Conservation (phyloP, 1,284 basidiomycete genomes). For the Sparassis latifolia region DNA sequence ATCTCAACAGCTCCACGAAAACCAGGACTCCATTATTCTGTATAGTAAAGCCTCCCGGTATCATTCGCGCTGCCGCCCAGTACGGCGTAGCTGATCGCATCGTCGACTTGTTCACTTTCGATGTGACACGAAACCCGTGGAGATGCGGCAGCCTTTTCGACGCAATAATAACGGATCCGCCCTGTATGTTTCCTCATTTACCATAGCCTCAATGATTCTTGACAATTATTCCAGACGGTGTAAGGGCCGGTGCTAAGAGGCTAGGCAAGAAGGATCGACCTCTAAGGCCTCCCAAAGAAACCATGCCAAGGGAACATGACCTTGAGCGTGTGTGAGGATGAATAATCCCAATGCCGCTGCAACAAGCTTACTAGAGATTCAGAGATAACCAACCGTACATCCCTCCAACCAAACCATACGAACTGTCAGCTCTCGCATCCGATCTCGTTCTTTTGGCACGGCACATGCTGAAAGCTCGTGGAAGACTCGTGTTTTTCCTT, state of each 20-base stretch:
- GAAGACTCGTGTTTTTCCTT: constrained; percentile 92
- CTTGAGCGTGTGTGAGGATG: too few species aligned
- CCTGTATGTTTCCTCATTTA: constrained; percentile 49
- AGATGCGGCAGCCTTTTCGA: constrained; percentile 87
- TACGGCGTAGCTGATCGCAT: constrained; percentile 78
- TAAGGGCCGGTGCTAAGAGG: constrained; percentile 93
- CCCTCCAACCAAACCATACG: constrained; percentile 89
- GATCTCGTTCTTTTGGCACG: constrained; percentile 84
- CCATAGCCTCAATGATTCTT: background rate
- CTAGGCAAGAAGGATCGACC: constrained; percentile 69
- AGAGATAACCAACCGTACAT: constrained; percentile 66
- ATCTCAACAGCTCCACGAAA: too few species aligned
- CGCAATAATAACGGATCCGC: constrained; percentile 91
- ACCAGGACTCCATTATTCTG: background rate
- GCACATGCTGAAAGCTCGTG: constrained; percentile 79
- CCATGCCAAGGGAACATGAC: background rate
- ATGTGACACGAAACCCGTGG: constrained; percentile 87
- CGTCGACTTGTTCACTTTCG: constrained; percentile 84
- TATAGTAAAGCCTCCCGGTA: constrained; percentile 56
- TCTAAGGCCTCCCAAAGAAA: constrained; percentile 1
- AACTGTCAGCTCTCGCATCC: constrained; percentile 76
- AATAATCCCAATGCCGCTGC: too few species aligned
- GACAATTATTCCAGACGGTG: constrained; percentile 60
- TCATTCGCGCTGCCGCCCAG: constrained; percentile 77
- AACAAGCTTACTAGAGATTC: background rate